Conservation (phyloP, 2,329 filamentous ascomycete genomes). For the Mycosphaerelloides madeirae region DNA sequence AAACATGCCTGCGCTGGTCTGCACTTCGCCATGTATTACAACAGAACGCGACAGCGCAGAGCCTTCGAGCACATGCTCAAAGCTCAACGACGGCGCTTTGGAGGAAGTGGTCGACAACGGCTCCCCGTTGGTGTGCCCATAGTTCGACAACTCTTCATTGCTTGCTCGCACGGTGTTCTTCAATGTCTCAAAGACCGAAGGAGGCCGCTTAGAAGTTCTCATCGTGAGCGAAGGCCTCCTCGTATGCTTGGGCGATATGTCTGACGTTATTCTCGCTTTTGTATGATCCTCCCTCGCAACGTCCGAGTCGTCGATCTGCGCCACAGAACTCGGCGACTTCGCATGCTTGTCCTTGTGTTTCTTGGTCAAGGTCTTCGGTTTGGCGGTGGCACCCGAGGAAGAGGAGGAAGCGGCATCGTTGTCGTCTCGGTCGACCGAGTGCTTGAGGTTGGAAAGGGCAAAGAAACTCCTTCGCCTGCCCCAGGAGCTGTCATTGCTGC, state of each 20-base stretch:
- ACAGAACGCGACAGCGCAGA: slow-evolving; percentile 41
- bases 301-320: slow-evolving; percentile 23
- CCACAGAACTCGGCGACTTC: slow-evolving; percentile 16
- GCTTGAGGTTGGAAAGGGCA: slow-evolving; percentile 27
- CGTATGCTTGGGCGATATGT: slow-evolving; percentile 16
- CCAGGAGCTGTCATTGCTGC: slow-evolving; percentile 29
- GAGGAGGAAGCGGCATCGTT: background rate
- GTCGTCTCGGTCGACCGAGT: slow-evolving; percentile 18
- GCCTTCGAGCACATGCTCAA: slow-evolving; percentile 30
- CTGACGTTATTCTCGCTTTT: slow-evolving; percentile 16
- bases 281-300: slow-evolving; percentile 18
- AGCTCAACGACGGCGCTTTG: slow-evolving; percentile 45
- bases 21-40: slow-evolving; percentile 64
- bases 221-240: slow-evolving; percentile 28
- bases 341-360: slow-evolving; percentile 26
- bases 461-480: slow-evolving; percentile 31
- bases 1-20: slow-evolving; percentile 65
- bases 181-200: slow-evolving; percentile 56
- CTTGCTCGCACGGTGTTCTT: slow-evolving; percentile 47
- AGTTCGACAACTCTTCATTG: slow-evolving; percentile 41
- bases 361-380: slow-evolving; percentile 16
- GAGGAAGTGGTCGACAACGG: slow-evolving; percentile 48
- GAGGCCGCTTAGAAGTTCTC: slow-evolving; percentile 33
- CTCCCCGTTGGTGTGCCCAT: slow-evolving; percentile 35
- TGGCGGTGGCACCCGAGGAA: slow-evolving; percentile 5